These are phyloP conservation scores for Nemania bipapillata DNA, from an alignment of 2,329 filamentous ascomycete genomes.

Conservation along the genomic window DNA sequence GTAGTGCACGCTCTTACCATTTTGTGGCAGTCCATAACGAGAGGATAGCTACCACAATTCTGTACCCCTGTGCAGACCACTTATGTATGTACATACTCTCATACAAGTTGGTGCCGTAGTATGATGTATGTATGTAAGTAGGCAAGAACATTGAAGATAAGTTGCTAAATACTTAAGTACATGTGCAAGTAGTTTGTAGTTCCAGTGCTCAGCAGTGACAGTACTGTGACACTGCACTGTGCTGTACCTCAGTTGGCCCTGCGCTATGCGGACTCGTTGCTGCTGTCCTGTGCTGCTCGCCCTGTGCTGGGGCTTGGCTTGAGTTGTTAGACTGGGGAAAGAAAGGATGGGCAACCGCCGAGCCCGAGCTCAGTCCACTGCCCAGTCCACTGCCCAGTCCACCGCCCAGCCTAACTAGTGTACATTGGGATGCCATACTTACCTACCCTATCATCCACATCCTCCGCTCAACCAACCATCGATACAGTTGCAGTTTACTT, in stretches of 20 bases:
- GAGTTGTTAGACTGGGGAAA: neutral
- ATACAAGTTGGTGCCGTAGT: no score
- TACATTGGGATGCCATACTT: neutral
- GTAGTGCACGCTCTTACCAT: slow-evolving; percentile 18
- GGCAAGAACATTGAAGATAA: no score
- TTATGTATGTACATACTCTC: no score
- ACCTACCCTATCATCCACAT: slow-evolving; percentile 16
- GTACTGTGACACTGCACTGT: neutral
- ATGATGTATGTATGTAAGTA: neutral
- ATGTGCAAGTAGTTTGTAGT: no score
- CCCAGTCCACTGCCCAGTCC: slow-evolving; percentile 9
- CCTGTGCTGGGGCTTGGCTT: neutral
- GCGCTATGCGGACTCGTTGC: neutral
- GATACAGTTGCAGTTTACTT: slow-evolving; percentile 24
- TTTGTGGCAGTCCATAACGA: slow-evolving; percentile 19
- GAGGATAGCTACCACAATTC: neutral
- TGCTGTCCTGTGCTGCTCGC: neutral
- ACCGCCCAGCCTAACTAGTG: slow-evolving; percentile 1
- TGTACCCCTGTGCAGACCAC: no score
- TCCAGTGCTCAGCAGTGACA: neutral
- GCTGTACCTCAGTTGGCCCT: neutral
- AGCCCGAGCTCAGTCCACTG: slow-evolving; percentile 3
- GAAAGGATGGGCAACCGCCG: slow-evolving; percentile 1
- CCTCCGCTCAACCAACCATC: slow-evolving; percentile 30
- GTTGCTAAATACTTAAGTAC: no score